Conservation (phyloP, 163 green algal genomes). For the Scenedesmus sp. region DNA sequence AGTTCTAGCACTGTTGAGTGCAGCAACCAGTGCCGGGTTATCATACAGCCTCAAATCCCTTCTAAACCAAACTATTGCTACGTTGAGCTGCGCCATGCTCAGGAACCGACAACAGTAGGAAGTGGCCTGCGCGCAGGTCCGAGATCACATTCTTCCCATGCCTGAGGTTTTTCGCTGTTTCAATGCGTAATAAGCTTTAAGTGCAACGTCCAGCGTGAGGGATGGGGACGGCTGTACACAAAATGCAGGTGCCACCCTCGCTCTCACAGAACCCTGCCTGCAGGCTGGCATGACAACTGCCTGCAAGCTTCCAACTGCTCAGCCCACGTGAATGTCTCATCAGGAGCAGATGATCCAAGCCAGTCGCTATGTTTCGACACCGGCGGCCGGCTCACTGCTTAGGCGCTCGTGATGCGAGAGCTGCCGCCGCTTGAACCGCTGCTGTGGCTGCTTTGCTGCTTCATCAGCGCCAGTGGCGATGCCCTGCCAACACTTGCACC, state of each 20-base stretch:
- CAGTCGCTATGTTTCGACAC: not conserved
- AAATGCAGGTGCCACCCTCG: not conserved
- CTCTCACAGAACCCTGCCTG: not conserved
- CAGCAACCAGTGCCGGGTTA: conserved; percentile 88
- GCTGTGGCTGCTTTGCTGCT: not conserved
- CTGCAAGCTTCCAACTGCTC: not conserved
- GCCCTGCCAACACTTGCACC: not conserved
- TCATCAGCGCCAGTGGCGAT: not conserved
- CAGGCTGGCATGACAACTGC: not conserved
- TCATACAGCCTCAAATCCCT: conserved; percentile 87
- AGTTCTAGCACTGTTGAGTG: conserved; percentile 64
- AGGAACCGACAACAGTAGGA: not conserved
- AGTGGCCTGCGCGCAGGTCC: not conserved
- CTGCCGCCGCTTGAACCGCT: not conserved
- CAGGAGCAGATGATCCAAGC: not conserved
- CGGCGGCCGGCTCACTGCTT: not conserved
- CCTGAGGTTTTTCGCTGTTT: not conserved
- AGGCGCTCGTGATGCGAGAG: not conserved
- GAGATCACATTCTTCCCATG: not conserved
- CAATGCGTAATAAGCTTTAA: not conserved
- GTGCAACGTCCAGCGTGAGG: not conserved
- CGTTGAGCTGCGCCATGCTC: not conserved
- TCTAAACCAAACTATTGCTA: conserved; percentile 75
- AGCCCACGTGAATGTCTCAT: not conserved
- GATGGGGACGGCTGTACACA: not conserved